phyloP scores from a whole-genome alignment of 2,329 filamentous ascomycete genomes.

The Bipolaris bicolor region DNA sequence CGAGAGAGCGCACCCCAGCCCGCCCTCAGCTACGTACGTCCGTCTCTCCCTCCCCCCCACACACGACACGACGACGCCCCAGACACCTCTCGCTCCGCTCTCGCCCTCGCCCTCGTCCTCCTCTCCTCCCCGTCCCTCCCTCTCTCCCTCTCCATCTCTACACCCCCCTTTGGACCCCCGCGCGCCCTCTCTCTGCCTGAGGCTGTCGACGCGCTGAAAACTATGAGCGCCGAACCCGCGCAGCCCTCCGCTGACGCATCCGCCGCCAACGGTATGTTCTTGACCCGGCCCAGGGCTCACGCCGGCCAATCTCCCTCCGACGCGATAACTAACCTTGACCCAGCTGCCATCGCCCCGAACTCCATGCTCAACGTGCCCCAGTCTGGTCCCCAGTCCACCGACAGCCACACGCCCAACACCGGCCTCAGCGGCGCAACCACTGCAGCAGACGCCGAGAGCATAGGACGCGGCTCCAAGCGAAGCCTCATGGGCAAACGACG shows the following conservation, averaged over 20 bases:
- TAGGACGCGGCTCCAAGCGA: slow-evolving; percentile 54
- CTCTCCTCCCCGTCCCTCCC: slow-evolving; percentile 16
- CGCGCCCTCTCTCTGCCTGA: slow-evolving; percentile 25
- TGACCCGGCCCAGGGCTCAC: background rate
- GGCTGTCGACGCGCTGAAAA: slow-evolving; percentile 35
- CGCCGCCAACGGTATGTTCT: slow-evolving; percentile 43
- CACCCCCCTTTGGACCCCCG: slow-evolving; percentile 13
- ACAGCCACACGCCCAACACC: slow-evolving; percentile 46
- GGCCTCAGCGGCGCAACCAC: slow-evolving; percentile 52
- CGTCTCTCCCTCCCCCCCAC: background rate
- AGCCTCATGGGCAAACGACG: slow-evolving; percentile 55
- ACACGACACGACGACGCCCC: slow-evolving; percentile 18
- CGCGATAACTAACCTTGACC: slow-evolving; percentile 4
- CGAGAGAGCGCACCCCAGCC: slow-evolving; percentile 12
- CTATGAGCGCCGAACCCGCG: slow-evolving; percentile 47
- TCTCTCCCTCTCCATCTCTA: slow-evolving; percentile 26
- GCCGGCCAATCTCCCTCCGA: background rate
- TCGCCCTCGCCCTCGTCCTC: background rate
- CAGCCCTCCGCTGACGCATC: slow-evolving; percentile 37
- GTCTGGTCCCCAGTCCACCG: slow-evolving; percentile 40
- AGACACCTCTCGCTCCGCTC: slow-evolving; percentile 5
- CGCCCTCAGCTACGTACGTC: slow-evolving; percentile 22
- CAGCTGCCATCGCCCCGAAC: slow-evolving; percentile 15
- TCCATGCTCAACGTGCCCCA: slow-evolving; percentile 47
- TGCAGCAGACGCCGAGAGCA: slow-evolving; percentile 54